phyloP scores from a whole-genome alignment of 768 basidiomycete genomes.

The Mycena alexandri region DNA sequence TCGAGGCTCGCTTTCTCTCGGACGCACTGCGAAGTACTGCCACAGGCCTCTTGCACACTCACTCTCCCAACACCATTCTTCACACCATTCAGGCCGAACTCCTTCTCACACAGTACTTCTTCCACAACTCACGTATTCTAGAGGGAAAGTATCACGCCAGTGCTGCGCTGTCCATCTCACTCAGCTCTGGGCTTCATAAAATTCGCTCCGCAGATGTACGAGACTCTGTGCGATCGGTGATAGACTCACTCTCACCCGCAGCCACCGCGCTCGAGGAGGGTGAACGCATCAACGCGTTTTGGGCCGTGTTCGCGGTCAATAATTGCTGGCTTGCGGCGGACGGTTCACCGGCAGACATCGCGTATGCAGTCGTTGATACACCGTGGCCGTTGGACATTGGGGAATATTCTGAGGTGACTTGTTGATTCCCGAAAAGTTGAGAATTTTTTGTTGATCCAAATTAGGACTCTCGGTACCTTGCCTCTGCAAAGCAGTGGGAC shows the following conservation, averaged over 20 bases:
- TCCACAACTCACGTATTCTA: constrained; percentile 31
- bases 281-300: constrained; percentile 40
- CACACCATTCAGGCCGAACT: constrained; percentile 38
- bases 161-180: constrained; percentile 29
- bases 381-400: constrained; percentile 40
- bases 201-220: constrained; percentile 28
- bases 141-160: constrained; percentile 36
- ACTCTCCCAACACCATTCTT: constrained; percentile 13
- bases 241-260: constrained; percentile 11
- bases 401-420: constrained; percentile 14
- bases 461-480: constrained; percentile 1
- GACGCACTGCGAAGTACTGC: constrained; percentile 25
- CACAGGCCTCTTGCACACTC: constrained; percentile 3
- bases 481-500: constrained; percentile 30
- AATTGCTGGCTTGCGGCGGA: constrained; percentile 29
- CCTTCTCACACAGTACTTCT: constrained; percentile 35
- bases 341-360: constrained; percentile 32
- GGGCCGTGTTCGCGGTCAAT: constrained; percentile 36
- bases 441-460: not conserved
- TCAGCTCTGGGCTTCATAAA: constrained; percentile 31
- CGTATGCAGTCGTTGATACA: constrained; percentile 31
- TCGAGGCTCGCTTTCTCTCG: constrained; percentile 22
- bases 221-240: not conserved
- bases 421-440: not conserved
- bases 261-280: constrained; percentile 33